Evolutionary conservation across 163 green algal species (phyloP), one percentile per base, ranked within the genome.

Genomic region (Coccomyxa subellipsoidea): DNA sequence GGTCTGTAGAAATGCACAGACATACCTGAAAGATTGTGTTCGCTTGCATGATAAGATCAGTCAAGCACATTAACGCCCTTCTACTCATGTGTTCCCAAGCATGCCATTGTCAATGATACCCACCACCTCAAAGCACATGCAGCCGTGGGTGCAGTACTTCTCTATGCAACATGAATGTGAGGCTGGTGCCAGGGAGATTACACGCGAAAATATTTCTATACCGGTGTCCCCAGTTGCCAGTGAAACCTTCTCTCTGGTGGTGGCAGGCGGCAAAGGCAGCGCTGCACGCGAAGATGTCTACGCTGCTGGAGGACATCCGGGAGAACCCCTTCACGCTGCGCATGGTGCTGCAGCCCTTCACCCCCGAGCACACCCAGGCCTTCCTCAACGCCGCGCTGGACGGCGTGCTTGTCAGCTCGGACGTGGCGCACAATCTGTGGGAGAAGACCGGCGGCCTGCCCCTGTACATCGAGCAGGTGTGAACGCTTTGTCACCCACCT

Each of bases 371-470:
- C 80, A 91, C 88, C 18, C 71, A 80, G 37, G n/a, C 77, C 71
- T 87, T 88, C 47, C 79, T 87, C 77, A 38, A 73, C 10, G 47
- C 75, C 2, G 78, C 73, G 9, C 83, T 92, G n/a, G 79, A 81
- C 38, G 85, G 82, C 31, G 54, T 82, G 29, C 35, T 76, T 69
- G 18, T 40, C n/a, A 32, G 38, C 31, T 8, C 35, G 23, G 54
- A 84, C 12, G 70, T 86, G 29, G 59, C 79, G 69, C 82, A 77
- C 38, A 40, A 85, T 37, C 82, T 95, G 29, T 92, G 88, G 87
- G 91, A 94, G 81, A 92, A 92, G 79, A 93, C 89, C 23, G 87
- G 86, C 12, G 92, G 92, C 76, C 89, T 94, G 85, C 92, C 92
- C n/a, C 81, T 93, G 54, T 95, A 89, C 80, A 87, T 93, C 38